Evolutionary conservation across 2,329 filamentous ascomycete genomes (phyloP), one percentile per base, ranked within the genome.

Genomic region (Teratosphaeria nubilosa): DNA sequence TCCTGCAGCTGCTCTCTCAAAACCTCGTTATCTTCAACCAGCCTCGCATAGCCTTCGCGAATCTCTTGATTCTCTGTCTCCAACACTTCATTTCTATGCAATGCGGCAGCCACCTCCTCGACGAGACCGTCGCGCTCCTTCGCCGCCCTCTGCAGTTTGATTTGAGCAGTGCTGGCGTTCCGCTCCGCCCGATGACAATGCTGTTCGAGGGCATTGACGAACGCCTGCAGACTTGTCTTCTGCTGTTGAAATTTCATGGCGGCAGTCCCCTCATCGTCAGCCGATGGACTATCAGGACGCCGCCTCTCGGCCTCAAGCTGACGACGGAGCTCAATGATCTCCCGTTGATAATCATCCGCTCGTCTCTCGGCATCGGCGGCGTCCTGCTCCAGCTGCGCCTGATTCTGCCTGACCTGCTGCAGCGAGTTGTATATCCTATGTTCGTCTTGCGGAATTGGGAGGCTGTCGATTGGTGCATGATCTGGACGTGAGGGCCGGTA

Each of bases 1-100:
- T 68, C 67, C 32, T 74, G 69, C 34, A 76, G 72, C 64, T 72
- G 51, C 65, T 64, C 58, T 55, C 64, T 64, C 54, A 72, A 45
- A 63, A 96, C 90, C 69, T 97, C 92, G 57, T 91, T 85, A 68
- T 96, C 92, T 70, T 95, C 91, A 59, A 95, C 84, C 20, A 95
- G 78, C 2, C 86, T 59, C 13, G 71, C 59, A 53, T 73, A 60
- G 58, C 68, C 60, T 66, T 72, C 59, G 24, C 90, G 76, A 0
- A 87, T 83, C 51, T 86, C 80, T 52, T 75, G 70, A 57, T 77
- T 78, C 63, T 79, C 78, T 9, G 63, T 70, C 68, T 75, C 77
- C 32, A 79, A 64, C 63, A 76, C 76, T 53, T 85, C 82, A 20
- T 66, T 75, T 22, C 41, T 48, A 34, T 81, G 82, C 58, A 78